These are phyloP conservation scores for Candolleomyces efflorescens DNA, from an alignment of 768 basidiomycete species.

Conservation along the genomic window DNA sequence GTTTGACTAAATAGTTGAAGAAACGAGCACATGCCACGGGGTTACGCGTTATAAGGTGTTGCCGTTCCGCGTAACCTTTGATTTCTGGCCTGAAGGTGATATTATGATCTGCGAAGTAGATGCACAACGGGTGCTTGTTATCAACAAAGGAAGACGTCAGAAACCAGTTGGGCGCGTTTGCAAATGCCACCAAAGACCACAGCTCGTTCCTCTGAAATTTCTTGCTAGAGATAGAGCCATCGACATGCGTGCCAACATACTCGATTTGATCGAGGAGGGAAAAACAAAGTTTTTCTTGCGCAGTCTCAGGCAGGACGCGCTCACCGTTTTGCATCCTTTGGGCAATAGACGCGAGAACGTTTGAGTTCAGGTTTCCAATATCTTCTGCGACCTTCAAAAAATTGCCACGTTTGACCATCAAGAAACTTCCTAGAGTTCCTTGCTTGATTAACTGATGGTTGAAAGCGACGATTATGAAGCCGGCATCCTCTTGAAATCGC, in stretches of 20 bases:
- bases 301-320: slow-evolving; percentile 11
- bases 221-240: slow-evolving; percentile 20
- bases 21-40: slow-evolving; percentile 14
- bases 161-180: background rate
- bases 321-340: slow-evolving; percentile 11
- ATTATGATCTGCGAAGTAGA: slow-evolving; percentile 24
- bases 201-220: slow-evolving; percentile 22
- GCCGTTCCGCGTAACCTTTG: slow-evolving; percentile 3
- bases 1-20: background rate
- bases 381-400: slow-evolving; percentile 6
- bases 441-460: slow-evolving; percentile 28
- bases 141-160: slow-evolving; percentile 19
- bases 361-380: no score
- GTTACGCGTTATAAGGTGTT: slow-evolving; percentile 15
- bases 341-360: slow-evolving; percentile 6
- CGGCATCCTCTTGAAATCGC: slow-evolving; percentile 27
- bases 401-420: slow-evolving; percentile 15
- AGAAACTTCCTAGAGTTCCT: slow-evolving; percentile 11
- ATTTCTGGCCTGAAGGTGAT: slow-evolving; percentile 11
- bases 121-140: slow-evolving; percentile 24
- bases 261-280: slow-evolving; percentile 17
- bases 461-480: slow-evolving; percentile 26
- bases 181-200: background rate
- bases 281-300: slow-evolving; percentile 17
- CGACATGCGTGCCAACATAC: slow-evolving; percentile 13